phyloP scores from a whole-genome alignment of 306 rosid genomes.

The Gillenia trifoliata region DNA sequence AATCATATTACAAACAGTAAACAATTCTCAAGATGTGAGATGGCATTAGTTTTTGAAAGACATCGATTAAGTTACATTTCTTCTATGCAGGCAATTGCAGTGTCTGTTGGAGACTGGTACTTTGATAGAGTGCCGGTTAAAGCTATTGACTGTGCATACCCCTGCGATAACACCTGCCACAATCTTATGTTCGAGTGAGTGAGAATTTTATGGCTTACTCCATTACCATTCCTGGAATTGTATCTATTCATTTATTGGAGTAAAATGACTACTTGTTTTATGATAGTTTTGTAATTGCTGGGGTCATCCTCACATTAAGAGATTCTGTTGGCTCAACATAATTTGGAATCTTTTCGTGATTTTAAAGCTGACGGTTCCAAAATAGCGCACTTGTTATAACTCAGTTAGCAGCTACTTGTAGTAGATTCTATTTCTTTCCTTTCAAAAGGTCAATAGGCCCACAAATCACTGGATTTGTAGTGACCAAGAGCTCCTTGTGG shows the following conservation, averaged over 20 bases:
- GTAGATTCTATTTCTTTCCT: not conserved
- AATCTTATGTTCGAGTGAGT: constrained; percentile 73
- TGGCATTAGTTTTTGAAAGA: not conserved
- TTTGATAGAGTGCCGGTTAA: constrained; percentile 54
- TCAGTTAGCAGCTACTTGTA: not conserved
- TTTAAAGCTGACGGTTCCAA: not conserved
- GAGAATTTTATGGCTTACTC: constrained; percentile 21
- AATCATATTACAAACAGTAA: not conserved
- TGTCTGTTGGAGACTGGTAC: constrained; percentile 88
- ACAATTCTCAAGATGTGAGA: constrained; percentile 8
- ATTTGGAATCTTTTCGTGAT: constrained; percentile 8
- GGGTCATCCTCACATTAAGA: not conserved
- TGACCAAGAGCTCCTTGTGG: not conserved
- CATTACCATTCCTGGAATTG: constrained; percentile 25
- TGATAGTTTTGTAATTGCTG: constrained; percentile 9
- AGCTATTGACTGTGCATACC: constrained; percentile 80
- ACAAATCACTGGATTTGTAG: not conserved
- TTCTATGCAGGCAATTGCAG: constrained; percentile 61
- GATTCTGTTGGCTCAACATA: constrained; percentile 1
- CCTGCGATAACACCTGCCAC: constrained; percentile 89
- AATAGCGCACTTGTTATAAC: not conserved
- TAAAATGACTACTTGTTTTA: constrained; percentile 3
- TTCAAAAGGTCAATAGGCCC: not conserved
- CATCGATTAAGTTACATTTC: not conserved
- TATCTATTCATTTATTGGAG: constrained; percentile 22